Base-by-base conservation (phyloP, 2,329 filamentous ascomycete species). In the Leptographium procerum region DNA sequence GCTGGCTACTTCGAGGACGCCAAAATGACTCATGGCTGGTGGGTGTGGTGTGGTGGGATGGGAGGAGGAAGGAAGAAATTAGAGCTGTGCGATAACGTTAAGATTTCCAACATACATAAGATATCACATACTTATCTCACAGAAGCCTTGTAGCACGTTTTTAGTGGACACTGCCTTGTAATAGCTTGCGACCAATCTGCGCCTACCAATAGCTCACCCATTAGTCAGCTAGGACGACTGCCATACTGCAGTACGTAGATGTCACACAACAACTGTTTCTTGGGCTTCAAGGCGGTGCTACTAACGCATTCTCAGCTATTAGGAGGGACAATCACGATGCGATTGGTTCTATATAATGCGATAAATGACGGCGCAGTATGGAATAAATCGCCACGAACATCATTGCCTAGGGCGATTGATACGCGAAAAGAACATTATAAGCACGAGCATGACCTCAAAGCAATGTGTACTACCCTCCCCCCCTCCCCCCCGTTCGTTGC, bases 1-100 rank as follows among this genome's bases (percentile, higher is more conserved):
- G 67, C 83, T 84, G 40, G 89, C 88, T 59, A 96, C 77, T 65
- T 95, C 87, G 72, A 95, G 85, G 66, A 97, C 89, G 66, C 88
- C 87, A 64, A 87, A 86, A 66, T 85, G 83, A 68, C 83, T 81
- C 79, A 84, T 85, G 52, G 57, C 69, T 60, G 34, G 47, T 57
- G 33, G 50, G 29, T 40, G 50, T 43, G 11, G 26, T 45, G 26
- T n/a, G n/a, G n/a, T n/a, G n/a, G n/a, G n/a, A n/a, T n/a, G n/a
- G n/a, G n/a, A n/a, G n/a, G n/a, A n/a, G n/a, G 29, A 13, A 19
- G 11, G 52, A 26, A 14, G 16, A 52, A 6, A 34, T 52, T 11
- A 16, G 22, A 16, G 13, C 14, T 51, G 11, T 51, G 48, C 48
- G 48, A 51, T 19, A 51, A 51, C n/a, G n/a, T n/a, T n/a, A n/a